phyloP scores from a whole-genome alignment of 768 basidiomycete species.

The Plicaturopsis crispa region DNA sequence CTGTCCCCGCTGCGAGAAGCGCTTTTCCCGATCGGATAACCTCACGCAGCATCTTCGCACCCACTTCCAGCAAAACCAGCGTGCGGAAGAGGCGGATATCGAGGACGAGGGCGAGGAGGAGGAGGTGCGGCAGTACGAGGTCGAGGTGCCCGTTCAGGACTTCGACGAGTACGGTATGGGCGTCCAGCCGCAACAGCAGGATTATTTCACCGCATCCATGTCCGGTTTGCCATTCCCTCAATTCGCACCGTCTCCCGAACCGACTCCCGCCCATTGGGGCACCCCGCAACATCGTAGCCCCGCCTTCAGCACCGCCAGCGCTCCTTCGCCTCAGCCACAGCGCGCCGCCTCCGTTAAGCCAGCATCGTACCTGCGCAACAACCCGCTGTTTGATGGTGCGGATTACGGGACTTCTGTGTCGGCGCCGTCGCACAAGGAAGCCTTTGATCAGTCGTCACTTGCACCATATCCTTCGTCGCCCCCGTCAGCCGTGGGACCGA shows the following conservation, averaged over 20 bases:
- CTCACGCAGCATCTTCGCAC: conserved; percentile 82
- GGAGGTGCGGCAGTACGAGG: conserved; percentile 50
- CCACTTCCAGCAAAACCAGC: conserved; percentile 45
- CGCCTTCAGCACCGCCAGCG: conserved; percentile 31
- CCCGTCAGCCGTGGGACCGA: conserved; percentile 36
- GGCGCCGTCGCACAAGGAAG: conserved; percentile 62
- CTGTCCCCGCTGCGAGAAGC: conserved; percentile 69
- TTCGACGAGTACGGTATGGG: conserved; percentile 50
- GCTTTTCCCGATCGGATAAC: conserved; percentile 86
- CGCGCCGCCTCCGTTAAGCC: conserved; percentile 17
- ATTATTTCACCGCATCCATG: conserved; percentile 10
- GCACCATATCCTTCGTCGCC: conserved; percentile 11
- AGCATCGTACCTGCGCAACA: conserved; percentile 4
- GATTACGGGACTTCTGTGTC: conserved; percentile 43
- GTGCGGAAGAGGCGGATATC: conserved; percentile 22
- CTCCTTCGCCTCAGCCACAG: conserved; percentile 36
- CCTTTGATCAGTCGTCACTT: conserved; percentile 53
- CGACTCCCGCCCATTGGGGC: conserved; percentile 31
- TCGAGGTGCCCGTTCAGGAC: conserved; percentile 51
- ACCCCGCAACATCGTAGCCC: conserved; percentile 29
- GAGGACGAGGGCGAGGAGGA: conserved; percentile 14
- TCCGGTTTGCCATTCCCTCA: conserved; percentile 7
- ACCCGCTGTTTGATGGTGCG: conserved; percentile 27
- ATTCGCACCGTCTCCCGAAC: conserved; percentile 18
- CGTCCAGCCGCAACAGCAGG: conserved; percentile 13